Base-by-base conservation (phyloP, 176 grass and related monocot species). In the Lolium perenne region DNA sequence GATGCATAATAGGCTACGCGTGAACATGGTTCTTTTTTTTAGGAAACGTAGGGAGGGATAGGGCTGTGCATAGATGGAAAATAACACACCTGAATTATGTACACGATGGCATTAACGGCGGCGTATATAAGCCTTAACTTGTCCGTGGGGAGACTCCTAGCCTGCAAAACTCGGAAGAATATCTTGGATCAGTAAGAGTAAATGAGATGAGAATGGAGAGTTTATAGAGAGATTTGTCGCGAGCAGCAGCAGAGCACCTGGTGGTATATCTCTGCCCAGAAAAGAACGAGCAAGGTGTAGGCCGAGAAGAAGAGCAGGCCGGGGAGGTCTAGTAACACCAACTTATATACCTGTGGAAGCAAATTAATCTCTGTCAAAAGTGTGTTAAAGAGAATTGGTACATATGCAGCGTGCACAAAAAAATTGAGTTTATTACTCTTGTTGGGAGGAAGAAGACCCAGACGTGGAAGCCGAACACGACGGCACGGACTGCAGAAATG, bases 191-290 rank as follows among this genome's bases (percentile, higher is more conserved):
- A 71, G 77, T 16, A 71, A 16, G 47, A 22, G 3, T 23, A 77
- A 8, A 43, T 22, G 7, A 9, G 43, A 71, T 7, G 35, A 48
- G 8, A 53, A 48, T 18, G 79, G 58, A 63, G 41, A 53, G 17
- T 32, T 8, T 18, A 40, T 20, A 74, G 14, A 26, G 48, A 38
- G 16, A 54, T 70, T 2, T 10, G 69, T 72, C 38, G 41, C 35
- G 61, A 67, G 80, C 5, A 43, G 32, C 32, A 43, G 41, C n/a
- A n/a, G n/a, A n/a, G n/a, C 70, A 93, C 97, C 90, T 98, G 97
- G 86, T 95, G 91, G 82, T 98, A 98, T 83, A 98, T 98, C 85
- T 98, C 97, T 82, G 97, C 97, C 97, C 97, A 98, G 92, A 98
- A 98, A 51, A 98, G 90, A 61, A 98, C 97, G 38, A 98, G 97